These are phyloP conservation scores for Acer negundo DNA, from an alignment of 345 rosid species.

Conservation along the genomic window DNA sequence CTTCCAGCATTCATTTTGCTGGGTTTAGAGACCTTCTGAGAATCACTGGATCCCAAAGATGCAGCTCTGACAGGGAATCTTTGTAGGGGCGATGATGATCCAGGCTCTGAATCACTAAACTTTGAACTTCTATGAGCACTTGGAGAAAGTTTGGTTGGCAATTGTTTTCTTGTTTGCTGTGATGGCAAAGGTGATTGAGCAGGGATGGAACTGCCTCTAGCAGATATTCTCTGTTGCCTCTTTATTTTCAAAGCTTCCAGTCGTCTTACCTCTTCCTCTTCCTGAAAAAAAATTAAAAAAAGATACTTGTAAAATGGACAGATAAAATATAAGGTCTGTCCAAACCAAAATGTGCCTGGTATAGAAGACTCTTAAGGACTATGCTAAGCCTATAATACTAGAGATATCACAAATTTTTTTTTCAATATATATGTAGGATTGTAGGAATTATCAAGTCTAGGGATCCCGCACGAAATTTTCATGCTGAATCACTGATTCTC, in stretches of 20 bases:
- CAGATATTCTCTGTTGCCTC: conserved; percentile 90
- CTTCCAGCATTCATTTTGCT: conserved; percentile 50
- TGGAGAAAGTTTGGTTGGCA: conserved; percentile 64
- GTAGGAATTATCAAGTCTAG: too few species aligned
- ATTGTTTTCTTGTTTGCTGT: conserved; percentile 54
- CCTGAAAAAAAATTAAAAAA: conserved; percentile 53
- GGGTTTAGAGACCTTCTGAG: conserved; percentile 52
- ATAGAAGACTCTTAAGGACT: not conserved
- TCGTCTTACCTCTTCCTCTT: conserved; percentile 74
- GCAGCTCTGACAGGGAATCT: conserved; percentile 49
- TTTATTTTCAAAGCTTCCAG: conserved; percentile 74
- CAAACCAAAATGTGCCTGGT: not conserved
- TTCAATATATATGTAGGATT: too few species aligned
- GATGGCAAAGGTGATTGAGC: conserved; percentile 44
- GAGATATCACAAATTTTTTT: too few species aligned
- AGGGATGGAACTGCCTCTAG: conserved; percentile 55
- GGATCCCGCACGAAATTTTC: too few species aligned
- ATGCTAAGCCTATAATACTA: not conserved
- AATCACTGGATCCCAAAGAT: conserved; percentile 54
- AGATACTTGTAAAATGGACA: not conserved
- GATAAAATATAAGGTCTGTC: not conserved
- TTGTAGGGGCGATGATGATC: conserved; percentile 69
- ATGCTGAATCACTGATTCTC: too few species aligned
- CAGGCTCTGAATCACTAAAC: conserved; percentile 81
- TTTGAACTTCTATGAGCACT: conserved; percentile 68